Percentiles rank a stretch among this genome's conserved stretches.
Evolutionary conservation across 2,329 filamentous ascomycete species (phyloP).

Genomic region (Hortaea sp.): DNA sequence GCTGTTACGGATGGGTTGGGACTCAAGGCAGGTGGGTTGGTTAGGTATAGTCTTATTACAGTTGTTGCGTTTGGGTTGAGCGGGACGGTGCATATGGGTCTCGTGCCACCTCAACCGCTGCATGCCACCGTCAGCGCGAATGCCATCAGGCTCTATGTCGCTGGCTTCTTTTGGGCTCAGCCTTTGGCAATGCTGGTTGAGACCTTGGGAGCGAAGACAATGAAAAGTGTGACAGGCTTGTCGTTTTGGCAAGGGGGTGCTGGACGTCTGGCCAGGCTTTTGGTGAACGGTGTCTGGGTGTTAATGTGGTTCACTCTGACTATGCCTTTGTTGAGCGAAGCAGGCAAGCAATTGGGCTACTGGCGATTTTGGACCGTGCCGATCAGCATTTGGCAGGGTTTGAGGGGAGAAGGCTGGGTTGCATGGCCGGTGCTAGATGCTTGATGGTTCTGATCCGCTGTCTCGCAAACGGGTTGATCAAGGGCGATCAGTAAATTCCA

Average conservation of each 20-base stretch:
- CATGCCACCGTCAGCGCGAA: constrained; percentile 3
- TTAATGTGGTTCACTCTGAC: constrained; percentile 13
- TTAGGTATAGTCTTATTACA: constrained; percentile 14
- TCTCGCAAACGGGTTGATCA: too few relatives aligned
- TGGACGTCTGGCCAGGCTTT: constrained; percentile 3
- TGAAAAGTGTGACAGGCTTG: too few relatives aligned
- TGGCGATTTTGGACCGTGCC: constrained; percentile 19
- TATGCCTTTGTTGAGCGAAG: constrained; percentile 15
- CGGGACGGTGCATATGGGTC: constrained; percentile 20
- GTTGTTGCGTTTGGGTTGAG: constrained; percentile 18
- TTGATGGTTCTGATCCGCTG: too few relatives aligned
- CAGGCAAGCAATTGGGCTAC: constrained; percentile 17
- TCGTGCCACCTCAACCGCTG: constrained; percentile 20
- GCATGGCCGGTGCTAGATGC: constrained; percentile 6
- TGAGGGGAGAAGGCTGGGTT: constrained; percentile 12
- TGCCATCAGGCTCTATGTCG: constrained; percentile 9
- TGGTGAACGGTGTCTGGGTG: constrained; percentile 14
- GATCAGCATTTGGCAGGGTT: constrained; percentile 13
- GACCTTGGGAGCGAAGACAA: neutral
- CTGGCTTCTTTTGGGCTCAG: constrained; percentile 21
- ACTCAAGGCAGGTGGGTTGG: constrained; percentile 5
- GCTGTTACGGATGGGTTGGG: constrained; percentile 12
- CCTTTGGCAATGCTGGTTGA: constrained; percentile 18
- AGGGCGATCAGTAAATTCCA: too few relatives aligned
- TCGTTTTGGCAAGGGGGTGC: neutral